Percentiles rank a stretch among this genome's conserved stretches.
These are phyloP conservation scores for Hanseniaspora thailandica DNA, from an alignment of 805 yeast species.

Conservation along the genomic window DNA sequence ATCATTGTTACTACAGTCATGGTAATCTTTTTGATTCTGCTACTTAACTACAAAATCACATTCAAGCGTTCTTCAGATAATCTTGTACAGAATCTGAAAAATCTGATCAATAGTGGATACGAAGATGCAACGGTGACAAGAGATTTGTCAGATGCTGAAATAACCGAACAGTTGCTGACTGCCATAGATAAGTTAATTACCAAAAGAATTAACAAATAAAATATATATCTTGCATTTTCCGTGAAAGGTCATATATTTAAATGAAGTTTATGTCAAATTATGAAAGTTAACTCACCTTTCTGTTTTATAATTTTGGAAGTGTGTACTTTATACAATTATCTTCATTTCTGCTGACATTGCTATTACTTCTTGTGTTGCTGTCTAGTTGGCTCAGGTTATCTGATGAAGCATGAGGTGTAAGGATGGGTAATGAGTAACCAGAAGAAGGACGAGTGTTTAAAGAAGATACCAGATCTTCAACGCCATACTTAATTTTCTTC, in stretches of 20 bases:
- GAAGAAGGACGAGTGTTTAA: not conserved
- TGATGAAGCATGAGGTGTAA: constrained; percentile 8
- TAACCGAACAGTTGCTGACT: constrained; percentile 9
- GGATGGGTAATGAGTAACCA: constrained; percentile 5
- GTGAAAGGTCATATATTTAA: not conserved
- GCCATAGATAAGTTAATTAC: constrained; percentile 9
- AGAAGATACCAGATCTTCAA: constrained; percentile 14
- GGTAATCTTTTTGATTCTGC: not conserved
- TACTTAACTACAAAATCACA: not conserved
- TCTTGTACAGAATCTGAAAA: not conserved
- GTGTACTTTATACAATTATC: not conserved
- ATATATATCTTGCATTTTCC: not conserved
- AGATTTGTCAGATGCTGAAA: not conserved
- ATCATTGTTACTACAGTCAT: not conserved
- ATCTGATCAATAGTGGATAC: not conserved
- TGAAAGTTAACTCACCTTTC: not conserved
- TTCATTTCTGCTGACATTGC: not conserved
- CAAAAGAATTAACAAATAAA: not conserved
- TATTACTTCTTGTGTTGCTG: too few species aligned
- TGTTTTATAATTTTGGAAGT: constrained; percentile 2
- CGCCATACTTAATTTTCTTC: constrained; percentile 11
- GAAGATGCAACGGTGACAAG: not conserved
- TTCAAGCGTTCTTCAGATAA: not conserved
- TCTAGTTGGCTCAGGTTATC: not conserved
- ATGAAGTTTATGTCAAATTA: not conserved